Evolutionary conservation across 108 stramenopile genomes (phyloP), one percentile per base, ranked within the genome.

Genomic region (Thalassiosira profunda): DNA sequence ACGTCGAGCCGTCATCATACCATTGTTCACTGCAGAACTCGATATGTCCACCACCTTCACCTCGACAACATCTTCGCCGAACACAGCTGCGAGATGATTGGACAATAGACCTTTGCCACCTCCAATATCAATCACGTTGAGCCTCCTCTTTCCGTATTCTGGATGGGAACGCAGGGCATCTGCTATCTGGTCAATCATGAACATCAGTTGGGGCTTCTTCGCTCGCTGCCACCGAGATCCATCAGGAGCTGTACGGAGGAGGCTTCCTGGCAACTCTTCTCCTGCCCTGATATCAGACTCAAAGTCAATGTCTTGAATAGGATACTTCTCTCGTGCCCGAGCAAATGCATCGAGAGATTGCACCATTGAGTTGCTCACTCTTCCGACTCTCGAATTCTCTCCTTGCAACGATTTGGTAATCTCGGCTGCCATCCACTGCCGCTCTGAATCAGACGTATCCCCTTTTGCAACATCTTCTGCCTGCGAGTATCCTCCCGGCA

Each of bases 401-500:
- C 42, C 51, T 45, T 87, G 83, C 12, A 87, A 58, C 26, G 58
- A 45, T 46, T 35, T 23, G 6, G 81, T 63, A 0, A 87, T 24
- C 51, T 83, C 78, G 30, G 68, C 54, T 29, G 91, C 86, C 61
- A 84, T 74, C 91, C 91, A 92, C 68, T 88, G 86, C n/a, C 86
- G 81, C 28, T 81, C 80, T 15, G 87, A 85, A 37, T n/a, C 30
- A 20, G 72, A 47, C 30, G 56, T 63, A 14, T 25, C 47, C 38
- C 72, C 72, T 17, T 34, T 47, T 6, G 80, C 61, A 31, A 80
- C 55, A 12, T 69, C 30, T 31, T 71, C 59, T 41, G 70, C 82
- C 49, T 88, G 73, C 3, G 46, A 35, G 52, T 58, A 63, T n/a
- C n/a, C n/a, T n/a, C n/a, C n/a, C 14, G 84, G 40, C 8, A 91